phyloP scores from a whole-genome alignment of 108 stramenopile species.

The Cyclostephanos tholiformis region DNA sequence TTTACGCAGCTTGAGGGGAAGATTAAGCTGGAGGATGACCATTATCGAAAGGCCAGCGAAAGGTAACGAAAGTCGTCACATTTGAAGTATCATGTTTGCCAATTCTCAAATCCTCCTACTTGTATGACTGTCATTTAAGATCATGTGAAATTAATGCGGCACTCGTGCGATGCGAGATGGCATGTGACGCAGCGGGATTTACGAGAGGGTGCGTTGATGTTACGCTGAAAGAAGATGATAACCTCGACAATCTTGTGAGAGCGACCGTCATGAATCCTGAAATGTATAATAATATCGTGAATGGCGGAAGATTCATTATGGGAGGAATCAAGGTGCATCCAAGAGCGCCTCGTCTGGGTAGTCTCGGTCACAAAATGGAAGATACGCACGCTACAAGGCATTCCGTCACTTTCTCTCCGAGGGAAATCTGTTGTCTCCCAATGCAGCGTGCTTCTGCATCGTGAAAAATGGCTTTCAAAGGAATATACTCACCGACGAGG shows the following conservation, averaged over 20 bases:
- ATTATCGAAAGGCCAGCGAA: conserved; percentile 9
- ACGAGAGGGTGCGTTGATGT: not conserved
- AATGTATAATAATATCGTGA: conserved; percentile 27
- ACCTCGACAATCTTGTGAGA: conserved; percentile 23
- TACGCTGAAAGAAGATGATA: conserved; percentile 20
- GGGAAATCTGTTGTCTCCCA: conserved; percentile 1
- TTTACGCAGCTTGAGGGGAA: not conserved
- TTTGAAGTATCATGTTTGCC: too few species aligned
- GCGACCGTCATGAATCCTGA: conserved; percentile 19
- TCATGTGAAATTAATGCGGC: conserved; percentile 60
- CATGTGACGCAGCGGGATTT: conserved; percentile 33
- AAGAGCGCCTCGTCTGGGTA: conserved; percentile 51
- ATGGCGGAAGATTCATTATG: conserved; percentile 8
- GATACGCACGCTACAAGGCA: conserved; percentile 67
- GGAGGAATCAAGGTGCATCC: conserved; percentile 15
- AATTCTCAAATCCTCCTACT: too few species aligned
- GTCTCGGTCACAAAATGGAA: conserved; percentile 59
- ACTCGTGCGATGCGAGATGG: conserved; percentile 37
- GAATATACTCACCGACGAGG: conserved; percentile 69
- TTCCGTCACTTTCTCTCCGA: conserved; percentile 1
- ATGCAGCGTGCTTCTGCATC: not conserved
- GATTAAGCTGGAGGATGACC: conserved; percentile 5
- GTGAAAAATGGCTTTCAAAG: conserved; percentile 13
- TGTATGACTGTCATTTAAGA: not conserved
- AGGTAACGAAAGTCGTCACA: too few species aligned